Conservation (phyloP, 108 stramenopile species). For the Fragilaria crotonensis region DNA sequence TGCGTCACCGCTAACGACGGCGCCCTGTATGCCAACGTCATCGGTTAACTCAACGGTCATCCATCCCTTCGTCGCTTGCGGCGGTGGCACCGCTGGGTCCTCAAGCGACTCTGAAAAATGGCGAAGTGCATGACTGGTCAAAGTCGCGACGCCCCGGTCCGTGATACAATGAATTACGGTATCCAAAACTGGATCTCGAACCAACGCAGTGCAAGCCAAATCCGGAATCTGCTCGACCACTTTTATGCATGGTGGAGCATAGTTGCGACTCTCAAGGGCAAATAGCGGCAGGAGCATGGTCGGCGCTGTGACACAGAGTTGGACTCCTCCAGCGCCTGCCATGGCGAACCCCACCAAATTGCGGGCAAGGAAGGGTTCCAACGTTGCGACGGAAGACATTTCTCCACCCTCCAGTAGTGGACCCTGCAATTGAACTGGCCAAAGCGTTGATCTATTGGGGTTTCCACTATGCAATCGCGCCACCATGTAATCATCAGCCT, state of each 20-base stretch:
- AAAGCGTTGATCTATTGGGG: constrained; percentile 8
- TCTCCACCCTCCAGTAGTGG: constrained; percentile 18
- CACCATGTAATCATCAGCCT: constrained; percentile 13
- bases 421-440: constrained; percentile 43
- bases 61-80: constrained; percentile 35
- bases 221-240: neutral
- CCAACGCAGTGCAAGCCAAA: constrained; percentile 10
- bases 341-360: constrained; percentile 60
- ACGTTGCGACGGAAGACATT: constrained; percentile 13
- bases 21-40: constrained; percentile 33
- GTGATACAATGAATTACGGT: constrained; percentile 55
- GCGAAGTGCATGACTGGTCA: constrained; percentile 50
- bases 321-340: constrained; percentile 28
- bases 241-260: constrained; percentile 13
- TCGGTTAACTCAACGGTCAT: constrained; percentile 38
- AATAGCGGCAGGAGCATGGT: constrained; percentile 59
- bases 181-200: constrained; percentile 62
- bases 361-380: constrained; percentile 32
- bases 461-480: constrained; percentile 1
- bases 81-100: constrained; percentile 3
- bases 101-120: constrained; percentile 23
- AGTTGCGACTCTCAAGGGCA: constrained; percentile 40
- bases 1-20: constrained; percentile 50
- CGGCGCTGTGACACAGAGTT: constrained; percentile 53
- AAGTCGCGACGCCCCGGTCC: constrained; percentile 29